Evolutionary conservation across 768 basidiomycete species (phyloP).

Genomic region (Hortiboletus flavorubellus): DNA sequence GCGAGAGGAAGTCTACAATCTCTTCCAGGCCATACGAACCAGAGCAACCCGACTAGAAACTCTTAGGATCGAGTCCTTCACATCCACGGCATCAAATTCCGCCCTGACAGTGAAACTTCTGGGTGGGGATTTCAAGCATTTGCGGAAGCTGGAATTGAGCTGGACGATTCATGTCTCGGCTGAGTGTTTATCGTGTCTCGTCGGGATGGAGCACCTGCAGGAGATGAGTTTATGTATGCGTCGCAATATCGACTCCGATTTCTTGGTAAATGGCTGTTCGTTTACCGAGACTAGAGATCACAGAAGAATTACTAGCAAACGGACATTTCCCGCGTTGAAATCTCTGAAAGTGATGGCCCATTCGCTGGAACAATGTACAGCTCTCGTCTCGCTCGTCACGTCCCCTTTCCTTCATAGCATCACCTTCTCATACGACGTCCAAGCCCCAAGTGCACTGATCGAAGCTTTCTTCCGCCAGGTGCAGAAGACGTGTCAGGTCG

Average conservation of each 20-base stretch:
- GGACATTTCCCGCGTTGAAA: slow-evolving; percentile 22
- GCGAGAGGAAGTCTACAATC: slow-evolving; percentile 15
- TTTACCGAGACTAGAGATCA: neutral
- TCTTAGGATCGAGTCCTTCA: slow-evolving; percentile 24
- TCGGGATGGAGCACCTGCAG: slow-evolving; percentile 20
- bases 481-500: slow-evolving; percentile 12
- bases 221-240: slow-evolving; percentile 23
- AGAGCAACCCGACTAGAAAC: slow-evolving; percentile 19
- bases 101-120: slow-evolving; percentile 16
- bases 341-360: slow-evolving; percentile 23
- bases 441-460: slow-evolving; percentile 21
- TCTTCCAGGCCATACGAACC: slow-evolving; percentile 24
- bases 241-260: slow-evolving; percentile 15
- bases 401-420: slow-evolving; percentile 23
- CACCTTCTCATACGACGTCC: slow-evolving; percentile 26
- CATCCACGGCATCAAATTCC: slow-evolving; percentile 7
- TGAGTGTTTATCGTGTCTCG: slow-evolving; percentile 21
- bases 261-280: slow-evolving; percentile 10
- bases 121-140: slow-evolving; percentile 14
- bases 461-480: slow-evolving; percentile 25
- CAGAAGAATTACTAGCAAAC: neutral
- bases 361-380: slow-evolving; percentile 29
- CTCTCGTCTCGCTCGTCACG: slow-evolving; percentile 22
- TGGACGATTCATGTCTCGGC: slow-evolving; percentile 23
- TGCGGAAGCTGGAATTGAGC: slow-evolving; percentile 26